Evolutionary conservation across 2,329 filamentous ascomycete species (phyloP), one percentile per base, ranked within the genome.

Genomic region (Teratosphaeria viscida): DNA sequence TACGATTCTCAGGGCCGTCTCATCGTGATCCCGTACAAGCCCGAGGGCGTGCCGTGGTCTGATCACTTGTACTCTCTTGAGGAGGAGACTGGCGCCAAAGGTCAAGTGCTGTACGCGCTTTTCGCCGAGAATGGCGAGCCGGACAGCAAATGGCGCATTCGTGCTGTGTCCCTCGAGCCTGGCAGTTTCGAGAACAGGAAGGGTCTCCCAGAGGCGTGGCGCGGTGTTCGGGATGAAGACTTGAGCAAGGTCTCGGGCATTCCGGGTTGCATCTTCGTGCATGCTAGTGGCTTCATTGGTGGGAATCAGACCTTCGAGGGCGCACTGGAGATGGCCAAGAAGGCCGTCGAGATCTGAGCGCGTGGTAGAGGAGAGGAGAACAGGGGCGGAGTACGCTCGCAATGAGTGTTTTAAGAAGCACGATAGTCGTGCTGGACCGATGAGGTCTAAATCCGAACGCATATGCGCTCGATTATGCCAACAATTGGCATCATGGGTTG

Each of bases 241-340:
- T 79, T 99, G 57, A 90, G 92, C 73, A 81, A 82, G 66, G 80
- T 91, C 16, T 77, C 82, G 27, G 85, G 86, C 39, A 79, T 90
- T 32, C 78, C 79, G 5, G 90, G 92, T 6, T 86, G 89, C 63
- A 86, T 99, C 32, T 99, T 99, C 73, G 88, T 96, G 34, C 94
- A 99, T 73, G 92, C 92, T 3, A 87, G 88, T 57, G 94, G 94
- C 32, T 99, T 99, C 77, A 97, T 97, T 71, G 94, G 94, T 19
- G 94, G 94, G 2, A 95, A 96, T 76, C 87, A 89, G 80, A 95
- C 88, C 0, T 94, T 89, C 69, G 90, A 95, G 62, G 94, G 94
- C 34, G 92, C 85, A 29, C 82, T 90, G 72, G 84, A 85, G 60
- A 95, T 97, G 90, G 91, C 92, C 4, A 76, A 81, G 73, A 90